Evolutionary conservation across 73 alveolate species (phyloP).

Genomic region (Diophrys sp.): DNA sequence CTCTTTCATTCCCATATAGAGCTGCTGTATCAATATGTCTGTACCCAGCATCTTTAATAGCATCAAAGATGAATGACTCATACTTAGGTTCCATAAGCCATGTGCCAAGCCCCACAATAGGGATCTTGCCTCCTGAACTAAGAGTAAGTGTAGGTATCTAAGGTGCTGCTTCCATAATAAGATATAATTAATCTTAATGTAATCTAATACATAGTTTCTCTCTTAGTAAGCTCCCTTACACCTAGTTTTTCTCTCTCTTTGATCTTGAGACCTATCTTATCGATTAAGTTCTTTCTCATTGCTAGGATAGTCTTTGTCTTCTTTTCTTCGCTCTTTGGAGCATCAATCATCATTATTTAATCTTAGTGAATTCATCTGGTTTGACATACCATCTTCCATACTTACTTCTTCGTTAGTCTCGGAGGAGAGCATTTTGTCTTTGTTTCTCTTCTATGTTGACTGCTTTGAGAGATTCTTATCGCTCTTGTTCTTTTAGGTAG

Average conservation of each 20-base stretch:
- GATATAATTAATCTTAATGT: background rate
- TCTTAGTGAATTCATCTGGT: background rate
- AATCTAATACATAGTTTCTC: too few species aligned
- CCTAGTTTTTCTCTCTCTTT: too few species aligned
- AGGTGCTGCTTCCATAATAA: background rate
- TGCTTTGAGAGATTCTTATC: background rate
- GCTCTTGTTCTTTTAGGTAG: background rate
- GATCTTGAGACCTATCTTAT: too few species aligned
- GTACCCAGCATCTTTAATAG: slow-evolving; percentile 54
- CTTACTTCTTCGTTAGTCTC: background rate
- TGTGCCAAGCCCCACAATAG: slow-evolving; percentile 61
- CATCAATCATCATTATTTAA: too few species aligned
- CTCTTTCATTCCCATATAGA: slow-evolving; percentile 60
- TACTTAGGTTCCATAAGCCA: background rate
- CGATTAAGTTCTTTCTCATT: too few species aligned
- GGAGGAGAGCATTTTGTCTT: background rate
- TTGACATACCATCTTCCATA: background rate
- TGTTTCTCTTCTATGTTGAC: background rate
- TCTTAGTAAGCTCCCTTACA: too few species aligned
- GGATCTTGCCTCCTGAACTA: slow-evolving; percentile 53
- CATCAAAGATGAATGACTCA: slow-evolving; percentile 14
- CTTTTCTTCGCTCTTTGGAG: too few species aligned
- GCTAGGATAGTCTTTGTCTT: too few species aligned
- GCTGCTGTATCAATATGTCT: slow-evolving; percentile 72
- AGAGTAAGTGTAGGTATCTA: slow-evolving; percentile 21